Percentiles rank a stretch among this genome's conserved stretches.
phyloP scores from a whole-genome alignment of 78 protist species.

The Tieghemostelium lacteum region DNA sequence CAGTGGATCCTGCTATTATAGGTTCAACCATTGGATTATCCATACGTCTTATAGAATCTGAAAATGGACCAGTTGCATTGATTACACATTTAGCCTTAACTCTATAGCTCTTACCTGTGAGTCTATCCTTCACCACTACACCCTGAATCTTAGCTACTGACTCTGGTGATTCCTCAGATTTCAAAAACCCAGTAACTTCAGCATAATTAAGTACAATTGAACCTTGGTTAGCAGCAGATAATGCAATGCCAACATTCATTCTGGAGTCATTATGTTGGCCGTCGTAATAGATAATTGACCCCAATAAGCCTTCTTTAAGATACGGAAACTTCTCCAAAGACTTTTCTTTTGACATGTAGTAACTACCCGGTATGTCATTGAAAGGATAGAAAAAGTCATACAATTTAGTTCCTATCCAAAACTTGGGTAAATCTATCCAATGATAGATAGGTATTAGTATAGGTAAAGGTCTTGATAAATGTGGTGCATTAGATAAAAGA shows the following conservation, averaged over 20 bases:
- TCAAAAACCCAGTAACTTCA: slow-evolving; percentile 56
- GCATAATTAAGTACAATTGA: slow-evolving; percentile 89
- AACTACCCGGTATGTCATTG: slow-evolving; percentile 1
- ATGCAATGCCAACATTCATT: slow-evolving; percentile 89
- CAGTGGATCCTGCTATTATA: slow-evolving; percentile 84
- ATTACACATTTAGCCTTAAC: slow-evolving; percentile 80
- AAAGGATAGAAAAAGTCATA: slow-evolving; percentile 91
- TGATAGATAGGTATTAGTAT: slow-evolving; percentile 91
- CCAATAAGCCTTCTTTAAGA: slow-evolving; percentile 52
- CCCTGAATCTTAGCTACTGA: slow-evolving; percentile 58
- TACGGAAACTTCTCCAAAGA: slow-evolving; percentile 79
- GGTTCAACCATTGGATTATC: slow-evolving; percentile 56
- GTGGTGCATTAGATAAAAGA: slow-evolving; percentile 90
- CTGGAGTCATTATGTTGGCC: slow-evolving; percentile 94
- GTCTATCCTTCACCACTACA: slow-evolving; percentile 87
- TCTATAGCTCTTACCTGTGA: slow-evolving; percentile 83
- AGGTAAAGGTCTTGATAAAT: slow-evolving; percentile 89
- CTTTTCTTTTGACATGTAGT: slow-evolving; percentile 39
- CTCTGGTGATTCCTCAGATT: neutral
- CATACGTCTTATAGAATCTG: slow-evolving; percentile 87
- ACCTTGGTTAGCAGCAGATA: slow-evolving; percentile 93
- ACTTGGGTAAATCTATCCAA: slow-evolving; percentile 67
- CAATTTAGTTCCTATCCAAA: slow-evolving; percentile 85
- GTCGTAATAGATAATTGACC: slow-evolving; percentile 89
- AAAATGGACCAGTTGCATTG: slow-evolving; percentile 95